A percentile compares a stretch with the other conserved stretches of the same genome.
These are phyloP conservation scores for Cyclotella choctawhatcheeana DNA, from an alignment of 108 stramenopile genomes.

Conservation along the genomic window DNA sequence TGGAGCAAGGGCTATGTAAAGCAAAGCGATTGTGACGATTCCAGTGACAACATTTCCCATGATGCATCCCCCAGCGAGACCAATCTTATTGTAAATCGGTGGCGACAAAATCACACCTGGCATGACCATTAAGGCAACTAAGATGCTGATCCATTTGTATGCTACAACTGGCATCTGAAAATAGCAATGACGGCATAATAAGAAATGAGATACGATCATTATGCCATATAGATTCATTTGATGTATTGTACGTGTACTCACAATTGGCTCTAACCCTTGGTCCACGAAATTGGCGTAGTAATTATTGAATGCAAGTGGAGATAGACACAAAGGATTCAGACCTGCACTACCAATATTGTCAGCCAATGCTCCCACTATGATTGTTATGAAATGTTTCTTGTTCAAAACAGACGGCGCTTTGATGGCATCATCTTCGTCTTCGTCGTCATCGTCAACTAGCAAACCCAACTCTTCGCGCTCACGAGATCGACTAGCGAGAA, in stretches of 20 bases:
- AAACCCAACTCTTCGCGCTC: no score
- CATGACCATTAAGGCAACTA: constrained; percentile 55
- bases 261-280: constrained; percentile 42
- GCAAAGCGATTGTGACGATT: constrained; percentile 44
- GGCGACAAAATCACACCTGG: constrained; percentile 58
- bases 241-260: no score
- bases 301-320: constrained; percentile 56
- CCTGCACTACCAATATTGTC: constrained; percentile 65
- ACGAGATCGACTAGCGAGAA: not conserved
- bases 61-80: constrained; percentile 58
- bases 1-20: constrained; percentile 45
- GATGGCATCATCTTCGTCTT: constrained; percentile 34
- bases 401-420: constrained; percentile 50
- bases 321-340: constrained; percentile 58
- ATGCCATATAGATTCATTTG: no score
- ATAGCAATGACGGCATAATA: no score
- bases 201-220: no score
- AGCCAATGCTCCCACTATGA: constrained; percentile 49
- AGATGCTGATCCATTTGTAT: constrained; percentile 60
- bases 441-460: not conserved
- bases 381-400: constrained; percentile 48
- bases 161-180: constrained; percentile 48
- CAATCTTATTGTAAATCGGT: constrained; percentile 39
- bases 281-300: constrained; percentile 42
- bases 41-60: constrained; percentile 55